A percentile compares a stretch with the other conserved stretches of the same genome.
These are phyloP conservation scores for Geranium rotundifolium DNA, from an alignment of 345 rosid genomes.

Conservation along the genomic window DNA sequence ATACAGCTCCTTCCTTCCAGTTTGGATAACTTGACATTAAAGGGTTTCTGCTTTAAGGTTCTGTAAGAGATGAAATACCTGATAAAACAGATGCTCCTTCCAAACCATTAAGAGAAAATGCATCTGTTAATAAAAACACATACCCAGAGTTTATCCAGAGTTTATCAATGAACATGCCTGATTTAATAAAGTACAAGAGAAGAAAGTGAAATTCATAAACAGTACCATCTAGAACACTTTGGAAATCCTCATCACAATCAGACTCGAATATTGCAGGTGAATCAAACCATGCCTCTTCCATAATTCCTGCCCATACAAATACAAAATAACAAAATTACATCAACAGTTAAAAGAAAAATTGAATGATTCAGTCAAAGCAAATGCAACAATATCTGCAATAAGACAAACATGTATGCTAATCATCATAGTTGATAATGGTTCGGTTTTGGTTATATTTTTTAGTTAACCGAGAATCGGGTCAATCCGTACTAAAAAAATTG, in stretches of 20 bases:
- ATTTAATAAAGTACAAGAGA: no score
- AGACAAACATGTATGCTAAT: no score
- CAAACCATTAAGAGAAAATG: constrained; percentile 41
- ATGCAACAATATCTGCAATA: neutral
- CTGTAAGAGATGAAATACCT: constrained; percentile 30
- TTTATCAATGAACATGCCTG: neutral
- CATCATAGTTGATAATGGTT: no score
- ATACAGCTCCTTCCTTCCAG: constrained; percentile 13
- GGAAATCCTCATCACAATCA: constrained; percentile 82
- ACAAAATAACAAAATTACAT: constrained; percentile 5
- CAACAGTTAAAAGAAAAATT: neutral
- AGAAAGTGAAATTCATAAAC: neutral
- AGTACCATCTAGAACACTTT: constrained; percentile 73
- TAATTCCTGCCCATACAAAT: constrained; percentile 35
- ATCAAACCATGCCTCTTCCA: constrained; percentile 69
- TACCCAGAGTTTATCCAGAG: neutral
- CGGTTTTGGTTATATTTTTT: no score
- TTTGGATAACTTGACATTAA: constrained; percentile 10
- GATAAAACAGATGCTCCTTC: constrained; percentile 38
- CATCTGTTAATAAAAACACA: constrained; percentile 33
- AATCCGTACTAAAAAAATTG: no score
- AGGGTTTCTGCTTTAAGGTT: constrained; percentile 25
- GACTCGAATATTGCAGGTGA: constrained; percentile 57
- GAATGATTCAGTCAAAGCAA: neutral
- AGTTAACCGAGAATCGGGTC: no score